Evolutionary conservation across 2,329 filamentous ascomycete species (phyloP), one percentile per base, ranked within the genome.

Genomic region (Alternaria brassicae): DNA sequence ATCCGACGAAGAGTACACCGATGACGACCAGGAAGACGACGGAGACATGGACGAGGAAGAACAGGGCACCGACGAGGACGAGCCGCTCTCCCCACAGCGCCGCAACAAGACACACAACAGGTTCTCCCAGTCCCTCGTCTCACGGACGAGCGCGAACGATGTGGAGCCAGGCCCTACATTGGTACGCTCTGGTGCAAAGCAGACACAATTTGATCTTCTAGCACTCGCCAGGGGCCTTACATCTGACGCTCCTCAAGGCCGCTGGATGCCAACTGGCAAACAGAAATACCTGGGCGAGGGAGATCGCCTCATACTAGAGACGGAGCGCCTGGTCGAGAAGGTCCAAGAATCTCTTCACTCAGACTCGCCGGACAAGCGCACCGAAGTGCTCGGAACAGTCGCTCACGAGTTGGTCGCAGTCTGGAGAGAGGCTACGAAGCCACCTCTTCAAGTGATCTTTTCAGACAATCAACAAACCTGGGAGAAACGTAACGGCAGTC

Each of bases 151-250:
- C 56, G 65, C 64, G 25, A 67, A 42, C 40, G 68, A 76, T 6
- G 36, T 68, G 19, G 56, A 70, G 3, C 57, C 61, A 10, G 67
- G 67, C 5, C 67, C 69, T 9, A 58, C 60, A 1, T 36, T 75
- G 23, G 74, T 77, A n/a, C 70, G 56, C 2, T 50, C 67, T 10
- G 72, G 67, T 53, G 71, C 66, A 58, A 76, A 71, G 53, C 73
- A 81, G 62, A 84, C 84, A 47, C 84, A 87, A 8, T 88, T 88
- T 51, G 86, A 87, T 42, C 90, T 92, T 70, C 85, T 88, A 4
- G 81, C 85, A 6, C 87, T 96, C 59, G 91, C 91, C 28, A 91
- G 89, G 73, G 88, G 89, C 61, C 78, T 93, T 9, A 89, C 82
- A 74, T 81, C 76, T 74, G 86, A 74, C 76, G 37, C 37, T 19